These are phyloP conservation scores for Medicago arabica DNA, from an alignment of 306 rosid species.

Conservation along the genomic window DNA sequence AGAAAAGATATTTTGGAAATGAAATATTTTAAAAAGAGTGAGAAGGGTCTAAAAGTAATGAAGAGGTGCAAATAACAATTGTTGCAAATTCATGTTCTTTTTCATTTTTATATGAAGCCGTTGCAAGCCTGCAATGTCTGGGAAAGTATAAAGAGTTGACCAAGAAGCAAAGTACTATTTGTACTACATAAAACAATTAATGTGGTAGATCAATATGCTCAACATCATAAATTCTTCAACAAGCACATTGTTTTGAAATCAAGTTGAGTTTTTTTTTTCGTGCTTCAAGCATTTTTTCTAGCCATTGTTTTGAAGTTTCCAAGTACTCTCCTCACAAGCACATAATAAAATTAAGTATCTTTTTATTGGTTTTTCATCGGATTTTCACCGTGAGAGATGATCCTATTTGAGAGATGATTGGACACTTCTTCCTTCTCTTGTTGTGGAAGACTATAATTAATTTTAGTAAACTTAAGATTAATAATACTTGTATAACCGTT, in stretches of 20 bases:
- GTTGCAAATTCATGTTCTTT: neutral
- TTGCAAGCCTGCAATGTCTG: neutral
- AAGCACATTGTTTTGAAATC: neutral
- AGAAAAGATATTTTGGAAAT: too few relatives aligned
- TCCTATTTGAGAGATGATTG: too few relatives aligned
- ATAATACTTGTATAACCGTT: too few relatives aligned
- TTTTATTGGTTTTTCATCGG: neutral
- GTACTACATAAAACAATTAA: neutral
- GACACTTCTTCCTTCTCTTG: too few relatives aligned
- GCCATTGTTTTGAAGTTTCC: neutral
- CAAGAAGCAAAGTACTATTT: neutral
- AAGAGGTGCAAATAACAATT: neutral
- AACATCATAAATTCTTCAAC: neutral
- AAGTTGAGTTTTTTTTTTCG: neutral
- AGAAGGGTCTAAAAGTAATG: neutral
- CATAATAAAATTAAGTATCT: neutral
- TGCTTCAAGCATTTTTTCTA: neutral
- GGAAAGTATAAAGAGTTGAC: neutral
- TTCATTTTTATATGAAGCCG: neutral
- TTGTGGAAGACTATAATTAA: too few relatives aligned
- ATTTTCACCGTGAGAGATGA: neutral
- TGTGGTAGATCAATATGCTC: neutral
- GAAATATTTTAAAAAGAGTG: too few relatives aligned
- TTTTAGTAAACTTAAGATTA: too few relatives aligned
- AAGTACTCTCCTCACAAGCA: neutral